Evolutionary conservation across 257 asterid species (phyloP).

Genomic region (Rehmannia glutinosa): DNA sequence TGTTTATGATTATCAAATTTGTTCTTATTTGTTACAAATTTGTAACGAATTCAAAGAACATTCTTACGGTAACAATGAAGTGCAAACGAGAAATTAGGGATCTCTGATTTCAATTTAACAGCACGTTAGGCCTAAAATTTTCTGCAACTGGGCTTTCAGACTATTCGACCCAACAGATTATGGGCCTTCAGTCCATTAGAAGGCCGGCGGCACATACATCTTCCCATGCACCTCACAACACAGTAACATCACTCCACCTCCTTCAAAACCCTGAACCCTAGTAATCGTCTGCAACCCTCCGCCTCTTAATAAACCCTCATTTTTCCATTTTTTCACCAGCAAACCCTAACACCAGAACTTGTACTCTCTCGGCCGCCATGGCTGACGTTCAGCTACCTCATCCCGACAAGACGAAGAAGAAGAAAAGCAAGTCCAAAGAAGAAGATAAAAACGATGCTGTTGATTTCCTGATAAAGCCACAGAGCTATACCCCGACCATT

Average conservation of each 20-base stretch:
- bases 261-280: slow-evolving; percentile 50
- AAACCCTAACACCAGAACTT: slow-evolving; percentile 7
- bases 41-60: no score
- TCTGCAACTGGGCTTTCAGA: not conserved
- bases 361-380: slow-evolving; percentile 39
- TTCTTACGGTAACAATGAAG: no score
- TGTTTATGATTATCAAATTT: no score
- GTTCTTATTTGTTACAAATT: no score
- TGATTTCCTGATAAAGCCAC: slow-evolving; percentile 75
- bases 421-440: slow-evolving; percentile 42
- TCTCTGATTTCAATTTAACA: not conserved
- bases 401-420: slow-evolving; percentile 68
- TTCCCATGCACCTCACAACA: slow-evolving; percentile 18
- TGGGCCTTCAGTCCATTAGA: not conserved
- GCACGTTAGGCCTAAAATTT: not conserved
- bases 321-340: not conserved
- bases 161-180: not conserved
- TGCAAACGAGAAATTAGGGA: no score
- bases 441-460: slow-evolving; percentile 25
- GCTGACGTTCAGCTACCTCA: slow-evolving; percentile 56
- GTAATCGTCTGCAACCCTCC: slow-evolving; percentile 8
- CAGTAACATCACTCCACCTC: not conserved
- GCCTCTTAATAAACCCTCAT: slow-evolving; percentile 14
- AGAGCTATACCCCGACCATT: slow-evolving; percentile 64
- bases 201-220: not conserved